phyloP scores from a whole-genome alignment of 2,329 filamentous ascomycete species.

The Sclerotinia glacialis region DNA sequence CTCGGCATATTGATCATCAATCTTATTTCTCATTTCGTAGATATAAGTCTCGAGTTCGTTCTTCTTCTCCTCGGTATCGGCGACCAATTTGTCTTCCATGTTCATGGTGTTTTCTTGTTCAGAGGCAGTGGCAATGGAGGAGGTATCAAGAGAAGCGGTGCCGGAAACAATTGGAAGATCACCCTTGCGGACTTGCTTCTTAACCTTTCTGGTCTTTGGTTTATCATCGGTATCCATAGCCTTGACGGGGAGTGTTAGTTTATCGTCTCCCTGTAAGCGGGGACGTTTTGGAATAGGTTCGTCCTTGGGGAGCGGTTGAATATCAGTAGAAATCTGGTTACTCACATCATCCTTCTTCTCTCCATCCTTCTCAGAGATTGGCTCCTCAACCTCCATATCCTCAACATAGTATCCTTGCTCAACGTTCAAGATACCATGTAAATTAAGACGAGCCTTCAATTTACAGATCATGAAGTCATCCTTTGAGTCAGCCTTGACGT shows the following conservation, averaged over 20 bases:
- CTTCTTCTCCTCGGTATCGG: slow-evolving; percentile 99
- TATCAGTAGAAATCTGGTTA: slow-evolving; percentile 22
- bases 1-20: slow-evolving; percentile 86
- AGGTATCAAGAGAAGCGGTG: slow-evolving; percentile 73
- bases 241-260: slow-evolving; percentile 35
- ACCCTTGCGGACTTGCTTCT: slow-evolving; percentile 98
- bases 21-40: slow-evolving; percentile 93
- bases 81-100: slow-evolving; percentile 97
- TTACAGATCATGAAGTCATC: slow-evolving; percentile 99
- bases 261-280: slow-evolving; percentile 28
- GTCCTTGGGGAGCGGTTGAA: slow-evolving; percentile 28
- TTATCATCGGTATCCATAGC: slow-evolving; percentile 83
- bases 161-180: slow-evolving; percentile 84
- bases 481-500: slow-evolving; percentile 87
- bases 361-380: slow-evolving; percentile 64
- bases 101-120: slow-evolving; percentile 91
- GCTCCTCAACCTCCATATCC: slow-evolving; percentile 95
- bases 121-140: slow-evolving; percentile 61
- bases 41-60: slow-evolving; percentile 98
- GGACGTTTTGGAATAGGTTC: slow-evolving; percentile 32
- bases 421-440: slow-evolving; percentile 93
- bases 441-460: slow-evolving; percentile 93
- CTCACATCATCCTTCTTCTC: slow-evolving; percentile 67
- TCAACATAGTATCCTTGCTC: slow-evolving; percentile 98
- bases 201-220: slow-evolving; percentile 89